Conservation (phyloP, 768 basidiomycete genomes). For the Chalciporus sphaerocephalus region DNA sequence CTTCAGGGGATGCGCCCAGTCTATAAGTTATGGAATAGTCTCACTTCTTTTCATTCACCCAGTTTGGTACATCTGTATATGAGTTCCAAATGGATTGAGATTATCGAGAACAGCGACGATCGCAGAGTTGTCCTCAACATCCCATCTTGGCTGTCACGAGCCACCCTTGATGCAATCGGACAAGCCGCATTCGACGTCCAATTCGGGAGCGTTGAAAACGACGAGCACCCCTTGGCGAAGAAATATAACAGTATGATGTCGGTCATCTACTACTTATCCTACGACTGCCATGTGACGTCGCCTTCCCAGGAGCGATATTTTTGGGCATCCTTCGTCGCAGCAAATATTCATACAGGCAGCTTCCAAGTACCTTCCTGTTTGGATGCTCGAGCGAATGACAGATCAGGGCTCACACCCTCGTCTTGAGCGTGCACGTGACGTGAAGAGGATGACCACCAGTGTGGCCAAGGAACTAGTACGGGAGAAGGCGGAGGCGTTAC, state of each 20-base stretch:
- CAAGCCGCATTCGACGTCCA: slow-evolving; percentile 47
- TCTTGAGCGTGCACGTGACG: slow-evolving; percentile 16
- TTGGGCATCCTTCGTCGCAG: slow-evolving; percentile 13
- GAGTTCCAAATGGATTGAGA: slow-evolving; percentile 23
- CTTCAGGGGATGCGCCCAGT: slow-evolving; percentile 38
- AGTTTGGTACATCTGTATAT: slow-evolving; percentile 11
- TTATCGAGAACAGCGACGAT: slow-evolving; percentile 4
- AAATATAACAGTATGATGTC: slow-evolving; percentile 13
- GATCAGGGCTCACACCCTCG: background rate
- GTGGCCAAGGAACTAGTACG: slow-evolving; percentile 16
- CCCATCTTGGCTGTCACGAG: slow-evolving; percentile 35
- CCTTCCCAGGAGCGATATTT: slow-evolving; percentile 10
- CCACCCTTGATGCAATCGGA: slow-evolving; percentile 49
- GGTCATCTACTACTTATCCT: background rate
- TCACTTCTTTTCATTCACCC: background rate
- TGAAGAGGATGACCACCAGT: background rate
- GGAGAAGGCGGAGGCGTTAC: slow-evolving; percentile 14
- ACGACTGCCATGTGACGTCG: background rate
- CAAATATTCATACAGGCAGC: slow-evolving; percentile 16
- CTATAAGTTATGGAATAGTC: slow-evolving; percentile 10
- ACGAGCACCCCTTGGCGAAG: slow-evolving; percentile 8
- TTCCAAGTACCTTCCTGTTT: slow-evolving; percentile 13
- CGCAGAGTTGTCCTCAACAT: slow-evolving; percentile 23
- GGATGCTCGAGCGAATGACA: slow-evolving; percentile 3
- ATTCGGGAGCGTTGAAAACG: slow-evolving; percentile 5